A percentile compares a stretch with the other conserved stretches of the same genome.
Conservation (phyloP, 306 rosid species). For the Citrullus mucosospermus region DNA sequence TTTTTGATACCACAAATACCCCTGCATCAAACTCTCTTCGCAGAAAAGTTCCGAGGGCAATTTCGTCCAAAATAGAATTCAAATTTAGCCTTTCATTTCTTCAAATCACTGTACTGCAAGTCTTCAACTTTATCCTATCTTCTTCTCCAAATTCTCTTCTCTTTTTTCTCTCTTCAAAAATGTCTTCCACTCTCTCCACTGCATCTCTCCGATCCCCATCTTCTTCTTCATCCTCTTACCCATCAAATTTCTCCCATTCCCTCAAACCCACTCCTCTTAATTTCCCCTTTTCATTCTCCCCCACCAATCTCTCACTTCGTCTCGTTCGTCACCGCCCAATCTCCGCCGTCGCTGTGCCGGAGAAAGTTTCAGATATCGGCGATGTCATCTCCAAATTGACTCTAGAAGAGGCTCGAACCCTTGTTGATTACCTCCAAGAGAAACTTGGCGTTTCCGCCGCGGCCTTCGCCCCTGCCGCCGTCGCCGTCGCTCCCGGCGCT, state of each 20-base stretch:
- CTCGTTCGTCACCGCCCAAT: conserved; percentile 39
- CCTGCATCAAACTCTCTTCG: neutral
- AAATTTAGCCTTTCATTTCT: neutral
- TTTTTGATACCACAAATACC: neutral
- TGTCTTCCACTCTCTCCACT: conserved; percentile 50
- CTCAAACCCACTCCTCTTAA: conserved; percentile 22
- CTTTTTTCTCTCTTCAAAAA: conserved; percentile 5
- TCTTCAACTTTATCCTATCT: neutral
- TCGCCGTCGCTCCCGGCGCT: conserved; percentile 22
- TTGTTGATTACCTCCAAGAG: conserved; percentile 82
- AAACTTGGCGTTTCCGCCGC: conserved; percentile 58
- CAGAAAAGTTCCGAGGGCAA: neutral
- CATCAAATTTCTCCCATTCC: conserved; percentile 22
- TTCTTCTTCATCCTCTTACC: conserved; percentile 18
- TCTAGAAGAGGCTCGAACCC: conserved; percentile 60
- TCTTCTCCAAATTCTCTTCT: neutral
- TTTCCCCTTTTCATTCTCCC: conserved; percentile 19
- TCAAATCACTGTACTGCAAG: neutral
- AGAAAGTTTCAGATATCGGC: conserved; percentile 51
- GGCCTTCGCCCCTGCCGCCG: conserved; percentile 63
- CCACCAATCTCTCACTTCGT: conserved; percentile 27
- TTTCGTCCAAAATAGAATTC: neutral
- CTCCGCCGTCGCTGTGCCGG: conserved; percentile 48
- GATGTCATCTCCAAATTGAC: conserved; percentile 49
- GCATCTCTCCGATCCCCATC: conserved; percentile 34